A percentile compares a stretch with the other conserved stretches of the same genome.
Conservation (phyloP, 257 asterid genomes). For the Ajuga chamaepitys region DNA sequence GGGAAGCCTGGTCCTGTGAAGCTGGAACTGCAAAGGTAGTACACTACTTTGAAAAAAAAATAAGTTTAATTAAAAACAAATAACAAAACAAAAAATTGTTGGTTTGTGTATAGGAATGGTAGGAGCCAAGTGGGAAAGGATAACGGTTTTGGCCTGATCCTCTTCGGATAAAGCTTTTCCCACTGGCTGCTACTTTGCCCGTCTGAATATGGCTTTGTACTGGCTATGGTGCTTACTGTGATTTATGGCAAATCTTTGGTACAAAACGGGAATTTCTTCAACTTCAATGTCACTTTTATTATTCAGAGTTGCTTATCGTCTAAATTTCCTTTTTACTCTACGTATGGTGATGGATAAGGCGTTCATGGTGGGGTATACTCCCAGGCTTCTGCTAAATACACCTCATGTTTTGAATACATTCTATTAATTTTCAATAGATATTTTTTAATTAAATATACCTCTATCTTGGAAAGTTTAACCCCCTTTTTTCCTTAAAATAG, state of each 20-base stretch:
- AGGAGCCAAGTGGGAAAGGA: conserved; percentile 44
- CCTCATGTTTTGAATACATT: too few relatives aligned
- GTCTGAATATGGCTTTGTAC: neutral
- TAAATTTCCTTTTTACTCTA: neutral
- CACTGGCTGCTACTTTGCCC: neutral
- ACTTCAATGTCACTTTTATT: neutral
- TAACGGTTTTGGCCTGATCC: conserved; percentile 35
- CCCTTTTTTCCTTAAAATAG: too few relatives aligned
- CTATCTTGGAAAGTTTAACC: too few relatives aligned
- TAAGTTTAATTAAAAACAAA: too few relatives aligned
- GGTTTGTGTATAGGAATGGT: conserved; percentile 23
- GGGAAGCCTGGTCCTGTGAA: conserved; percentile 16
- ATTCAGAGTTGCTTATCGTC: neutral
- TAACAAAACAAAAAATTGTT: conserved; percentile 3
- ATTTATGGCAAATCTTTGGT: conserved; percentile 6
- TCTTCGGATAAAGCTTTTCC: conserved; percentile 30
- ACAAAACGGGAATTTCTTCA: neutral
- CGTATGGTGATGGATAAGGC: neutral
- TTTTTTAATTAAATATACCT: too few relatives aligned
- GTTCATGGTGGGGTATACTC: too few relatives aligned
- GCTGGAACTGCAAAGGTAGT: neutral
- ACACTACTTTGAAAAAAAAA: conserved; percentile 1
- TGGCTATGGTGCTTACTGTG: neutral
- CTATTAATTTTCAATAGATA: too few relatives aligned
- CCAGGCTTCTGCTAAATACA: too few relatives aligned